Evolutionary conservation across 768 basidiomycete genomes (phyloP), one percentile per base, ranked within the genome.

Genomic region (Phaeotremella skinneri): DNA sequence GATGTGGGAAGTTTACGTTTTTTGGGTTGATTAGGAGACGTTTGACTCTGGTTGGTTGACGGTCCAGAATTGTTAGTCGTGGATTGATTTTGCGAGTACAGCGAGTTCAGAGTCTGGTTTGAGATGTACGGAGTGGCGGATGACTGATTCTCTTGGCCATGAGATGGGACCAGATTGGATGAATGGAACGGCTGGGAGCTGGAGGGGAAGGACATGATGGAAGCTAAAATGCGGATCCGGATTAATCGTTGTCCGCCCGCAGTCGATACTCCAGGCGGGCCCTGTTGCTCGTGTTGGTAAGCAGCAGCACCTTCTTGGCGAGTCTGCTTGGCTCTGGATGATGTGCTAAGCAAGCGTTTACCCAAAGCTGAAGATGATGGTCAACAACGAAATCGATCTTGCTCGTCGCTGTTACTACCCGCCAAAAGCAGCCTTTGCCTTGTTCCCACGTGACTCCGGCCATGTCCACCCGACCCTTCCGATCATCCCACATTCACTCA

Each of bases 1-100:
- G 55, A 50, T 9, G 61, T 25, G 14, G 57, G 54, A 2, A 62
- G 64, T 47, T 71, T 68, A 27, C 67, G 59, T 41, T 68, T 71
- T 49, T 65, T 68, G 3, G 70, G n/a, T 20, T 13, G 11, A 6
- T 7, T 6, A 45, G 43, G 43, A 7, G 43, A 45, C 7, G 21
- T 9, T 23, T 45, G 43, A n/a, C n/a, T n/a, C 21, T 45, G 43
- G 43, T 7, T 45, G 6, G 11, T 20, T 7, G 43, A 14, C 23
- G 13, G 43, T 11, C 21, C 34, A 37, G 34, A n/a, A n/a, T n/a
- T n/a, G n/a, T n/a, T 45, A 21, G 43, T 7, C 6, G 11, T 45
- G 43, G 43, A 45, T 45, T 13, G 43, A 20, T 21, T 21, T 45
- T 11, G 7, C 23, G 21, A 39, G 37, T 9, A 39, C 11, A 39